phyloP scores from a whole-genome alignment of 2,329 filamentous ascomycete genomes.

The Tricladium varicosporioides region DNA sequence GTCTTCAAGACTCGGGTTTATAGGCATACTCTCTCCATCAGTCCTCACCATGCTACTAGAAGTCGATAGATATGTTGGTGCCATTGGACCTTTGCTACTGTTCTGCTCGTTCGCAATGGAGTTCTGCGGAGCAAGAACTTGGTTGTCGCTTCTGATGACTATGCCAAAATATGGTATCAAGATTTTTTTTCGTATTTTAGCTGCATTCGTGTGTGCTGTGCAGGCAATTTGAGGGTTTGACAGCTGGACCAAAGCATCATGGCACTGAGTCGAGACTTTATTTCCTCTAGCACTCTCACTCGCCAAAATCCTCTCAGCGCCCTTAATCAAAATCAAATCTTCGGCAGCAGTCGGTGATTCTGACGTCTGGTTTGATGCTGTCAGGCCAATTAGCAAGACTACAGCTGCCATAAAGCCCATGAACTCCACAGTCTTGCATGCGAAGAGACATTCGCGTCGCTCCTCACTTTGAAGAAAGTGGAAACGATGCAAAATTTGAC shows the following conservation, averaged over 20 bases:
- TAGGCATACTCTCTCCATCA: neutral
- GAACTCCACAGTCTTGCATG: conserved; percentile 47
- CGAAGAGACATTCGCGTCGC: conserved; percentile 36
- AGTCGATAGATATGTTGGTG: too few relatives aligned
- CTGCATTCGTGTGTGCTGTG: conserved; percentile 12
- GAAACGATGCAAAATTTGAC: conserved; percentile 41
- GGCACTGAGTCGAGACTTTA: conserved; percentile 21
- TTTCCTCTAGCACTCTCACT: conserved; percentile 9
- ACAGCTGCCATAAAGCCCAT: conserved; percentile 45
- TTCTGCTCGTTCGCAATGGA: neutral
- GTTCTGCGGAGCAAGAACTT: too few relatives aligned
- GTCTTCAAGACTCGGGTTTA: neutral
- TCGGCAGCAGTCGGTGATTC: neutral
- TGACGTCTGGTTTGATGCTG: neutral
- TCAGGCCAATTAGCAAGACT: conserved; percentile 39
- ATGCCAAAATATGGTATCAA: conserved; percentile 15
- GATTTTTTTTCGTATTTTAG: conserved; percentile 1
- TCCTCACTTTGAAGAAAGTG: conserved; percentile 36
- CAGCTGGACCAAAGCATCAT: neutral
- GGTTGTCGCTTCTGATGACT: conserved; percentile 3
- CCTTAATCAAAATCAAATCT: conserved; percentile 6
- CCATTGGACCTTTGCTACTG: neutral
- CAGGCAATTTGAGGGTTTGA: neutral
- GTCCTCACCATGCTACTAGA: too few relatives aligned
- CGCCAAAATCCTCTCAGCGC: conserved; percentile 6